Conservation (phyloP, 345 rosid genomes). For the Microcos paniculata region DNA sequence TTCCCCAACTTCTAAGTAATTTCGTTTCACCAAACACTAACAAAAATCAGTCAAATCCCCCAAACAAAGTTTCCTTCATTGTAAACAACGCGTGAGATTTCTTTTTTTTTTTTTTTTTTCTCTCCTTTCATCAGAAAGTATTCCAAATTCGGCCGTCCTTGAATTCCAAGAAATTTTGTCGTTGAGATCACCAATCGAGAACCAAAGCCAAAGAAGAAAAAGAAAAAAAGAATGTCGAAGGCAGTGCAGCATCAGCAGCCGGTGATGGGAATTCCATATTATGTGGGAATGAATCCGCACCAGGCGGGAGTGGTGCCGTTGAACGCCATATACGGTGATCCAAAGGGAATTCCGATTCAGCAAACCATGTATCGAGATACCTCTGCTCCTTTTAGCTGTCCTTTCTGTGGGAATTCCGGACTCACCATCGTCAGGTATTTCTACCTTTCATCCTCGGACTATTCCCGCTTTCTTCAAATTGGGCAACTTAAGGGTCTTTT, state of each 20-base stretch:
- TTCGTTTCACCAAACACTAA: background rate
- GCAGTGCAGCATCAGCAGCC: slow-evolving; percentile 35
- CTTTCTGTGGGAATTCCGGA: slow-evolving; percentile 70
- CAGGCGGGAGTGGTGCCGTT: slow-evolving; percentile 76
- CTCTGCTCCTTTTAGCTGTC: slow-evolving; percentile 92
- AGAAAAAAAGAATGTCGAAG: slow-evolving; percentile 35
- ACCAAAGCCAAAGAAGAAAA: background rate
- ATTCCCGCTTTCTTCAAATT: background rate
- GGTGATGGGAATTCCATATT: slow-evolving; percentile 74
- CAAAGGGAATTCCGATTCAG: slow-evolving; percentile 73
- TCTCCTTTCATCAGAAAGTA: background rate
- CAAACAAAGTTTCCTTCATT: background rate
- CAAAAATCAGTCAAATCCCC: background rate
- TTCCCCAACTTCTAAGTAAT: background rate
- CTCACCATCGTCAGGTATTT: slow-evolving; percentile 70
- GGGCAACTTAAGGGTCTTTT: too few species aligned
- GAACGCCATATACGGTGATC: slow-evolving; percentile 69
- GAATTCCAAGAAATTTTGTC: background rate
- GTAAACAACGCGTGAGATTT: too few species aligned
- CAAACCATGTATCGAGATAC: slow-evolving; percentile 89
- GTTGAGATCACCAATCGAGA: background rate
- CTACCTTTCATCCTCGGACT: background rate
- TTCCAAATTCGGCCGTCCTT: background rate
- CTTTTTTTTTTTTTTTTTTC: background rate
- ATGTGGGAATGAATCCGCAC: slow-evolving; percentile 58